Evolutionary conservation across 495 filamentous ascomycete genomes (phyloP).

Genomic region (Neurospora sp.): DNA sequence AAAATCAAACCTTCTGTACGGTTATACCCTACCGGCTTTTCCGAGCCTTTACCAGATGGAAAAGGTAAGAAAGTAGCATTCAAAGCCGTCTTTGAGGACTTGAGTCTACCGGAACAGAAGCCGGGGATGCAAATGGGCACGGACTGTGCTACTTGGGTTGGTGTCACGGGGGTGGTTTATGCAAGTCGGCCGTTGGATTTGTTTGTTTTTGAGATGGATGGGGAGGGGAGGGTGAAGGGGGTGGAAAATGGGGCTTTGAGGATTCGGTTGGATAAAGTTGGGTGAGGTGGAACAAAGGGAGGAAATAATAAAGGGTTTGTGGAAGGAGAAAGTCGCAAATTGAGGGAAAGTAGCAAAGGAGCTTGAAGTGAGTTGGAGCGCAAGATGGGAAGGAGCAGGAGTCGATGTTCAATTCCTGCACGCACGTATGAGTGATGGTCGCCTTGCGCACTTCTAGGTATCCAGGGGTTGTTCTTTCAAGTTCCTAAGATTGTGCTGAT

Average conservation of each 20-base stretch:
- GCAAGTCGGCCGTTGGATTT: slow-evolving; percentile 27
- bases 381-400: too few relatives aligned
- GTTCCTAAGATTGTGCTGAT: too few relatives aligned
- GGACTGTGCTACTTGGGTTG: slow-evolving; percentile 31
- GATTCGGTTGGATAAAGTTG: slow-evolving; percentile 21
- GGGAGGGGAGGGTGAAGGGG: slow-evolving; percentile 21
- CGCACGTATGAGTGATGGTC: too few relatives aligned
- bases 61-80: slow-evolving; percentile 24
- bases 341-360: too few relatives aligned
- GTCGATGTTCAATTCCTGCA: too few relatives aligned
- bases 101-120: slow-evolving; percentile 6
- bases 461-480: too few relatives aligned
- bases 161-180: slow-evolving; percentile 25
- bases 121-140: slow-evolving; percentile 17
- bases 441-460: too few relatives aligned
- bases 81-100: slow-evolving; percentile 34
- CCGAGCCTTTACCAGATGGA: slow-evolving; percentile 17
- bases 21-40: slow-evolving; percentile 33
- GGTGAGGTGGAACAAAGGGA: not conserved
- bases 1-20: slow-evolving; percentile 15
- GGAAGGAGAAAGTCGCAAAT: too few relatives aligned
- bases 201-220: slow-evolving; percentile 33
- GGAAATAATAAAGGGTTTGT: too few relatives aligned
- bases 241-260: slow-evolving; percentile 31
- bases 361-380: too few relatives aligned